Percentiles rank a stretch among this genome's conserved stretches.
Evolutionary conservation across 2,329 filamentous ascomycete species (phyloP).

Genomic region (Lecanicillium sp.): DNA sequence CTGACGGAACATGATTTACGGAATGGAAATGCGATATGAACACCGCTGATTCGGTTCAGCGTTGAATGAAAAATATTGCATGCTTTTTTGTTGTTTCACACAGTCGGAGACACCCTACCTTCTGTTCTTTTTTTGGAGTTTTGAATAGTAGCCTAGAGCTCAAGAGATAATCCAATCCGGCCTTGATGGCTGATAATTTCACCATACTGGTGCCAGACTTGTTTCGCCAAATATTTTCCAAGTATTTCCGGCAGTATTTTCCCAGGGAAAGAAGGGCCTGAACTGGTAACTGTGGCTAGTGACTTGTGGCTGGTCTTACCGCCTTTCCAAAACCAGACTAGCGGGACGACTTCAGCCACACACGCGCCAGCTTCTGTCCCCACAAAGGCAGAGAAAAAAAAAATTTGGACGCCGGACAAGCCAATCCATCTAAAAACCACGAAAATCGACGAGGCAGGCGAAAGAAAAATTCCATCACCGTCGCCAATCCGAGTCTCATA

Average conservation of each 20-base stretch:
- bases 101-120: not conserved
- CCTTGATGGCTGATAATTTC: not conserved
- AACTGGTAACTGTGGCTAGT: conserved; percentile 7
- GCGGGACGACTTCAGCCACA: conserved; percentile 20
- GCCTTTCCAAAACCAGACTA: conserved; percentile 13
- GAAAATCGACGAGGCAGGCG: conserved; percentile 17
- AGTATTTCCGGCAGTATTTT: not conserved
- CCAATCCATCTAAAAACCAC: conserved; percentile 20
- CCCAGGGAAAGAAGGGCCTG: not conserved
- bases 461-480: not conserved
- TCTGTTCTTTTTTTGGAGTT: not conserved
- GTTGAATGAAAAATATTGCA: not conserved
- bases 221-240: too few species aligned
- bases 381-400: conserved; percentile 28
- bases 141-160: not conserved
- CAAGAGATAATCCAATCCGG: not conserved
- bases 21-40: conserved; percentile 8
- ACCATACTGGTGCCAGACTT: not conserved
- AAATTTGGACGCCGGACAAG: conserved; percentile 28
- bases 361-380: conserved; percentile 19
- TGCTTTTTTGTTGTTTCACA: conserved; percentile 1
- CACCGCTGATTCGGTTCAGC: not conserved
- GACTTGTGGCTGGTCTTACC: conserved; percentile 12
- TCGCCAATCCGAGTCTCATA: conserved; percentile 10
- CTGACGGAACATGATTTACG: conserved; percentile 11